Evolutionary conservation across 2,329 filamentous ascomycete species (phyloP).

Genomic region (Aspergillus ochraceoroseus): DNA sequence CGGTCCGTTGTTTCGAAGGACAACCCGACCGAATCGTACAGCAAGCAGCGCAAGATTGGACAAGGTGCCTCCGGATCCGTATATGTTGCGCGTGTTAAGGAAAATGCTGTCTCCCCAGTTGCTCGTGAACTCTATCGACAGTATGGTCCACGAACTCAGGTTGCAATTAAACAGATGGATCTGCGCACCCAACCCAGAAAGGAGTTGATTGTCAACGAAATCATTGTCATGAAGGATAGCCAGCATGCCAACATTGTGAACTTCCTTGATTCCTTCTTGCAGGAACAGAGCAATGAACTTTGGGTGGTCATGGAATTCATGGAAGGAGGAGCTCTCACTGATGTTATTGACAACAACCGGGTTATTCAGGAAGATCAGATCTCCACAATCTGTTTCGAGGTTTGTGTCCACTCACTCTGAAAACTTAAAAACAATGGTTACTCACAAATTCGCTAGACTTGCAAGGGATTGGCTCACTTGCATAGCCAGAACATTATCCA

Average conservation of each 20-base stretch:
- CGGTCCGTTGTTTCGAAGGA: slow-evolving; percentile 94
- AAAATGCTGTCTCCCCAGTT: slow-evolving; percentile 72
- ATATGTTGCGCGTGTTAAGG: slow-evolving; percentile 93
- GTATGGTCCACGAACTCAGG: slow-evolving; percentile 77
- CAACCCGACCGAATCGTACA: slow-evolving; percentile 89
- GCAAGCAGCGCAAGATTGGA: slow-evolving; percentile 99
- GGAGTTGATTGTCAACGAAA: slow-evolving; percentile 98
- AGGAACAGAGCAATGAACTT: slow-evolving; percentile 90
- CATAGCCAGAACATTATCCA: slow-evolving; percentile 97
- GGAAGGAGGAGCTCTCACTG: slow-evolving; percentile 95
- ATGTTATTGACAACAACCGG: slow-evolving; percentile 97
- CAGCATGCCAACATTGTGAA: slow-evolving; percentile 98
- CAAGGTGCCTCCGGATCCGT: slow-evolving; percentile 97
- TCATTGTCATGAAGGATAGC: slow-evolving; percentile 99
- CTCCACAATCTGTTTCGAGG: slow-evolving; percentile 93
- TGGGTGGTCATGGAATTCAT: slow-evolving; percentile 99
- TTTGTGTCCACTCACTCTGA: slow-evolving; percentile 45
- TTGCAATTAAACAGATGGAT: slow-evolving; percentile 99
- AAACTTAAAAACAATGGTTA: neutral
- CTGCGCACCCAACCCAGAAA: slow-evolving; percentile 94
- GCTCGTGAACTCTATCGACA: slow-evolving; percentile 73
- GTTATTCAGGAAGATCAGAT: slow-evolving; percentile 95
- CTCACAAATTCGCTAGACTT: slow-evolving; percentile 61
- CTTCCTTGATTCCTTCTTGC: slow-evolving; percentile 92
- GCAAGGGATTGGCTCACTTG: slow-evolving; percentile 87